Conservation (phyloP, 768 basidiomycete genomes). For the Erythrobasidium yunnanense region DNA sequence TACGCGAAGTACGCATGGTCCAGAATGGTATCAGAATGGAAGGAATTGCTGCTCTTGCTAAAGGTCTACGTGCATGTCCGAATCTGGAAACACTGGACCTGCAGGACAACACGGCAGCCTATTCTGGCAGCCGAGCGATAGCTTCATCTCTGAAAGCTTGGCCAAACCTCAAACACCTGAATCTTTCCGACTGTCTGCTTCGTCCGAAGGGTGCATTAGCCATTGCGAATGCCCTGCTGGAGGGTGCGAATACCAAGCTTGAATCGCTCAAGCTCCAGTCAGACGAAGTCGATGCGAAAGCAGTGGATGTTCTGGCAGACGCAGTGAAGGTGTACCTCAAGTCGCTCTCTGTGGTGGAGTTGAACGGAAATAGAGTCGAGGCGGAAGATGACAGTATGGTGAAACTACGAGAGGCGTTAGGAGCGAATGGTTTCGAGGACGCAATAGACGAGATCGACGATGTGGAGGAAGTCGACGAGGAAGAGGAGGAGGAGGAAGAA, state of each 20-base stretch:
- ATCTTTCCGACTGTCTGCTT: slow-evolving; percentile 84
- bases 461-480: slow-evolving; percentile 28
- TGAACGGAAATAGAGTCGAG: slow-evolving; percentile 63
- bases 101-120: slow-evolving; percentile 58
- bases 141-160: slow-evolving; percentile 55
- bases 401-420: slow-evolving; percentile 64
- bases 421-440: slow-evolving; percentile 49
- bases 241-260: slow-evolving; percentile 63
- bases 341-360: slow-evolving; percentile 58
- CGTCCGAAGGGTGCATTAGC: slow-evolving; percentile 66
- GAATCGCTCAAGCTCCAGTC: slow-evolving; percentile 75
- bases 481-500: slow-evolving; percentile 35
- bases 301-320: slow-evolving; percentile 58
- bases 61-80: slow-evolving; percentile 58
- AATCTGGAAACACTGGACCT: slow-evolving; percentile 69
- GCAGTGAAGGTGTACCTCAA: slow-evolving; percentile 55
- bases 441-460: slow-evolving; percentile 31
- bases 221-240: slow-evolving; percentile 53
- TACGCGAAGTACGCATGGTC: slow-evolving; percentile 81
- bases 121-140: slow-evolving; percentile 53
- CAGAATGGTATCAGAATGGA: slow-evolving; percentile 95
- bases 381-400: slow-evolving; percentile 71
- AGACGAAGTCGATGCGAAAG: slow-evolving; percentile 67
- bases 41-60: slow-evolving; percentile 68
- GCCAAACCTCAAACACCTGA: slow-evolving; percentile 62